Conservation (phyloP, 345 rosid species). For the Hirschfeldia incana region DNA sequence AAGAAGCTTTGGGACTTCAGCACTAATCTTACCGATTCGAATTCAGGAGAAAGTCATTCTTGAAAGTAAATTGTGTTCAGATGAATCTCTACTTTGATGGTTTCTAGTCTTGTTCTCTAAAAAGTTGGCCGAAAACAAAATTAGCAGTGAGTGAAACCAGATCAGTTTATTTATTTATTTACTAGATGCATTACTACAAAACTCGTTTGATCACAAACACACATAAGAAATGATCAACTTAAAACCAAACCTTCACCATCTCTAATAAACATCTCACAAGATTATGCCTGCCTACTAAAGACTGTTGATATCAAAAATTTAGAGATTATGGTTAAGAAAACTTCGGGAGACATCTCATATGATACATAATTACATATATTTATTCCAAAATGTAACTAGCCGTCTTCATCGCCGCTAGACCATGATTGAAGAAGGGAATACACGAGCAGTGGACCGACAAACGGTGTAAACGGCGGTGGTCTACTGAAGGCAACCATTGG, state of each 20-base stretch:
- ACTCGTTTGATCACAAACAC: background rate
- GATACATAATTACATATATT: background rate
- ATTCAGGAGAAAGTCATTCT: conserved; percentile 20
- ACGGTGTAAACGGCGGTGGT: conserved; percentile 54
- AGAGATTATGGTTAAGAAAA: background rate
- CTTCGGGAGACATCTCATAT: background rate
- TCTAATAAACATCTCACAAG: background rate
- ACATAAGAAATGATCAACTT: conserved; percentile 1
- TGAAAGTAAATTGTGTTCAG: background rate
- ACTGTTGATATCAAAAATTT: background rate
- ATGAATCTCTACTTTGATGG: background rate
- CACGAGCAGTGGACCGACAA: conserved; percentile 57
- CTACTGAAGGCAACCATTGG: conserved; percentile 47
- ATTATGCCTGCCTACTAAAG: background rate
- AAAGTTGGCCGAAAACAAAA: background rate
- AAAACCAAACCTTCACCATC: background rate
- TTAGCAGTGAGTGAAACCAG: background rate
- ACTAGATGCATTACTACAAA: background rate
- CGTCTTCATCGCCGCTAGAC: conserved; percentile 48
- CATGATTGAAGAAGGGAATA: conserved; percentile 52
- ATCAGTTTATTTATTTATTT: background rate
- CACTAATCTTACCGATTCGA: conserved; percentile 33
- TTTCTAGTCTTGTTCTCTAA: background rate
- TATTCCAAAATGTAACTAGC: conserved; percentile 29
- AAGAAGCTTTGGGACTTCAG: conserved; percentile 57